Conservation (phyloP, 2,329 filamentous ascomycete genomes). For the Rutstroemia sp. region DNA sequence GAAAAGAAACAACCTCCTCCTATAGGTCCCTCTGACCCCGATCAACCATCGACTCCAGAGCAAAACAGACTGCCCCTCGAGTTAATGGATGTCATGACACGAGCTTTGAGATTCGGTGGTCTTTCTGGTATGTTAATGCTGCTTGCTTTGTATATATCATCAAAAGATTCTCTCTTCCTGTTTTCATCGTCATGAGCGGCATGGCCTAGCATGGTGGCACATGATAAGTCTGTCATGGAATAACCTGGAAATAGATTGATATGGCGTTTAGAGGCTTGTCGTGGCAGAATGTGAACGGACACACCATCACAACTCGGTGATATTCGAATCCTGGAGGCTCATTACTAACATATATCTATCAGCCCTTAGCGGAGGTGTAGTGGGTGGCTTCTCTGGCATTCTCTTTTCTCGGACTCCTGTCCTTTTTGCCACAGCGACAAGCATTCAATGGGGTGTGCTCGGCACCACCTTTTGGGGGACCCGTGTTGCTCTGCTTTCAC, state of each 20-base stretch:
- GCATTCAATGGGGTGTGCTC: constrained; percentile 74
- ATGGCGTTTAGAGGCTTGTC: too few species aligned
- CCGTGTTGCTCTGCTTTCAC: constrained; percentile 38
- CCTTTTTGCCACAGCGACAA: constrained; percentile 64
- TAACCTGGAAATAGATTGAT: too few species aligned
- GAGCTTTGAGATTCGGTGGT: constrained; percentile 53
- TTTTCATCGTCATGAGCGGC: not conserved
- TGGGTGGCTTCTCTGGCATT: constrained; percentile 65
- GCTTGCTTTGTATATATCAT: not conserved
- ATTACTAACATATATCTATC: not conserved
- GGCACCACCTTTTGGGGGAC: constrained; percentile 67
- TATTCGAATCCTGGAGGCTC: not conserved
- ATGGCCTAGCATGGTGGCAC: too few species aligned
- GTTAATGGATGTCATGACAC: constrained; percentile 38
- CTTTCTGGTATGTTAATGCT: constrained; percentile 41
- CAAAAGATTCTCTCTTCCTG: not conserved
- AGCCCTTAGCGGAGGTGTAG: constrained; percentile 45
- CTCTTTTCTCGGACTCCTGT: constrained; percentile 59
- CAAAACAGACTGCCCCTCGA: constrained; percentile 33
- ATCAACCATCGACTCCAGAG: not conserved
- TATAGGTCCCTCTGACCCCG: not conserved
- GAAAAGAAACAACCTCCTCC: not conserved
- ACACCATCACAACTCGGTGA: not conserved
- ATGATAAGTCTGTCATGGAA: too few species aligned
- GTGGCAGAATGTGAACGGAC: not conserved